These are phyloP conservation scores for Annona cherimola DNA, from an alignment of 164 flowering plant species.

Conservation along the genomic window DNA sequence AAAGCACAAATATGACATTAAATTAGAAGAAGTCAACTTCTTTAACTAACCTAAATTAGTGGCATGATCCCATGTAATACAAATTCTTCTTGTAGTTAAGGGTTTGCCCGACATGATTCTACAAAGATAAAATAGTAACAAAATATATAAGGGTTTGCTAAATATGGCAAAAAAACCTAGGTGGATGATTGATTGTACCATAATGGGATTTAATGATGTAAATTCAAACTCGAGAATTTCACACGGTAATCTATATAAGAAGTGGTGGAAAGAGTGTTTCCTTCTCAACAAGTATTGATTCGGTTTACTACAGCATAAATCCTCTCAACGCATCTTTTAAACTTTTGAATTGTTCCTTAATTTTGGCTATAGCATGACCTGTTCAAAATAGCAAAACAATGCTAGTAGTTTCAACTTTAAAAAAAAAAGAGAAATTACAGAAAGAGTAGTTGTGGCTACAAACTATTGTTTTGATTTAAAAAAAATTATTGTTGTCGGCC, in stretches of 20 bases:
- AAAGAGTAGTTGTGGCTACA: too few species aligned
- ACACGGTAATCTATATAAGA: slow-evolving; percentile 86
- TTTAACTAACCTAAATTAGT: too few species aligned
- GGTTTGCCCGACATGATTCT: slow-evolving; percentile 35
- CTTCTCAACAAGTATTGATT: slow-evolving; percentile 62
- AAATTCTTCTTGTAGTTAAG: too few species aligned
- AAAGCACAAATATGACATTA: too few species aligned
- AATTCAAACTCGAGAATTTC: slow-evolving; percentile 27
- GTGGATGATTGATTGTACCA: not conserved
- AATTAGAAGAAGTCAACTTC: too few species aligned
- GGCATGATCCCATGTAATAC: too few species aligned
- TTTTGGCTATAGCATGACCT: slow-evolving; percentile 40
- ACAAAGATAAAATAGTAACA: slow-evolving; percentile 11
- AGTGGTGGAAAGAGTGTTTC: slow-evolving; percentile 76
- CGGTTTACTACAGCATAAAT: slow-evolving; percentile 86
- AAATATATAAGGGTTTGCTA: not conserved
- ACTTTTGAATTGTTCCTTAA: slow-evolving; percentile 37
- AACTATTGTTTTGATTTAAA: too few species aligned
- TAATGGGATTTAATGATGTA: slow-evolving; percentile 1
- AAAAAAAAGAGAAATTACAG: too few species aligned
- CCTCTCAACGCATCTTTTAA: slow-evolving; percentile 61
- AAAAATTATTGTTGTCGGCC: too few species aligned
- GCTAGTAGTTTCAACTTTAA: too few species aligned
- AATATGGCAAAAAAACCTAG: not conserved
- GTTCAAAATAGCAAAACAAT: slow-evolving; percentile 16